Evolutionary conservation across 2,329 filamentous ascomycete species (phyloP), one percentile per base, ranked within the genome.

Genomic region (Penicillium frequentans): DNA sequence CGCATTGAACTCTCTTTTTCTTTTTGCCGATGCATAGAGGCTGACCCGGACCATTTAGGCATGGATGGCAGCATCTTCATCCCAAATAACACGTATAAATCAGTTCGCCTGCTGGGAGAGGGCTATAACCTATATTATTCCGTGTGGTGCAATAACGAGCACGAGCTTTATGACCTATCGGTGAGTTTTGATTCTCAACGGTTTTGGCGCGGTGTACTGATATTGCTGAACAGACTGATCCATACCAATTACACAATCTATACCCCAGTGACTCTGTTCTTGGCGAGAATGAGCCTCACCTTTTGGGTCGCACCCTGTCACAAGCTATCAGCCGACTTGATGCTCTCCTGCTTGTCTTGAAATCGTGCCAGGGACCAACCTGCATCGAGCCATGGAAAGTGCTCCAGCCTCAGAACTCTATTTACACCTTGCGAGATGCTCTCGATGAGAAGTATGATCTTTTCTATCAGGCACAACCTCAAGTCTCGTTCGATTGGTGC

Each of bases 61-160:
- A 59, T 62, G 3, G 60, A 48, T 10, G 64, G 67, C 42, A 53
- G 56, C 26, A 49, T 60, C 7, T 33, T 49, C 3, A 58, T 69
- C 14, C 57, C 64, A 1, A 75, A 75, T 49, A 75, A 74, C 60
- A 77, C 73, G 0, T 77, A 77, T 66, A 77, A 77, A 56, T 73
- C 73, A 0, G 60, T 74, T 10, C 70, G 75, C 4, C 57, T 77
- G 8, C 55, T 77, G 5, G 69, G 71, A 3, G 55, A 71, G 1
- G 66, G 61, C 1, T 76, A 77, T 33, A 72, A 73, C 31, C 57
- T 77, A 2, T 77, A 75, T 54, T 77, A 77, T 57, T 72, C 72
- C 0, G 73, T 77, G 3, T 77, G 74, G 72, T 77, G 75, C 57
- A 75, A 59, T 43, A 71, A 72, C 19, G 74, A 77, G 55, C 75